phyloP scores from a whole-genome alignment of 768 basidiomycete species.

The Tricholoma furcatifolium region DNA sequence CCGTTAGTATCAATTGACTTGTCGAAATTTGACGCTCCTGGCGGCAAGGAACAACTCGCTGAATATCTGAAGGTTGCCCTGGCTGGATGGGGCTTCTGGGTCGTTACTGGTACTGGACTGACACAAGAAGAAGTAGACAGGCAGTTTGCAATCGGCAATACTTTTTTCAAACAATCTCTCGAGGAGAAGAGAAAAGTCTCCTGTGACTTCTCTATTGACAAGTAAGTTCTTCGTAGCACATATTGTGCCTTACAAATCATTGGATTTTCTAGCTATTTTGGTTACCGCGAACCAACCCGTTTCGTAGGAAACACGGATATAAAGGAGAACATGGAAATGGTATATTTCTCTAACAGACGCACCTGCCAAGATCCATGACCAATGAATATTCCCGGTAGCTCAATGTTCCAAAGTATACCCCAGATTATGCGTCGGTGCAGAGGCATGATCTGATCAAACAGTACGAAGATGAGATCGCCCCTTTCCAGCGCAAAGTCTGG shows the following conservation, averaged over 20 bases:
- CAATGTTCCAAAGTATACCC: slow-evolving; percentile 35
- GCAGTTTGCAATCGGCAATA: slow-evolving; percentile 34
- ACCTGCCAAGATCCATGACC: too few relatives aligned
- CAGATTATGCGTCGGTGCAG: slow-evolving; percentile 13
- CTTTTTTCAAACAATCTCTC: slow-evolving; percentile 32
- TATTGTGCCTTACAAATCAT: too few relatives aligned
- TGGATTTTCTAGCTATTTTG: slow-evolving; percentile 24
- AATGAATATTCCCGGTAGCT: slow-evolving; percentile 13
- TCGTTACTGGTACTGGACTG: slow-evolving; percentile 38
- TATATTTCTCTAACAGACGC: too few relatives aligned
- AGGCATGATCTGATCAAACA: slow-evolving; percentile 23
- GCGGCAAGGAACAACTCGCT: slow-evolving; percentile 29
- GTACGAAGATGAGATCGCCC: slow-evolving; percentile 26
- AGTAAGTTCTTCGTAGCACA: slow-evolving; percentile 15
- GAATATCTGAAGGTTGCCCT: slow-evolving; percentile 35
- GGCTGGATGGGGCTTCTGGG: slow-evolving; percentile 40
- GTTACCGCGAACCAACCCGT: slow-evolving; percentile 34
- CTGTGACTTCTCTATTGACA: slow-evolving; percentile 31
- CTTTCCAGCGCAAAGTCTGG: slow-evolving; percentile 30
- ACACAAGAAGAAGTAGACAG: slow-evolving; percentile 32
- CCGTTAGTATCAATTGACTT: slow-evolving; percentile 39
- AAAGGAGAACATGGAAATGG: slow-evolving; percentile 36
- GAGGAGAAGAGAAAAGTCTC: slow-evolving; percentile 32
- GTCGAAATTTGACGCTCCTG: slow-evolving; percentile 27
- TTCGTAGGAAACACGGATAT: slow-evolving; percentile 31